Evolutionary conservation across 345 rosid species (phyloP), one percentile per base, ranked within the genome.

Genomic region (Lepidium didymum): DNA sequence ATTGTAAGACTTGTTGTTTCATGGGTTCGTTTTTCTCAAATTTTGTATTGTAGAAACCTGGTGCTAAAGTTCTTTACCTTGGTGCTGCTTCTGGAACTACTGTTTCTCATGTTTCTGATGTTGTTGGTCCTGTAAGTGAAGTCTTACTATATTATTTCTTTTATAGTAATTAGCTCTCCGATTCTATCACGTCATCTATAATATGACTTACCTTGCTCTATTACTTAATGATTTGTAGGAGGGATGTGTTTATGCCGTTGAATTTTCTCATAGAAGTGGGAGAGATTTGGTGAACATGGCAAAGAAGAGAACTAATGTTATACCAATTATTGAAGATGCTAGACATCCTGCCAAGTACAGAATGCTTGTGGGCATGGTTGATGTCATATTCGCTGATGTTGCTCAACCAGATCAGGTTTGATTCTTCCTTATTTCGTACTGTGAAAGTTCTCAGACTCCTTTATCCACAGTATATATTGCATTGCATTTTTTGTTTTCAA

Each of bases 381-480:
- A 95, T 86, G 97, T 95, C 4, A 86, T 95, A 42, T 95, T 95
- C 77, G 86, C 99, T 31, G 99, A 95, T 80, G 99, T 95, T 84
- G 98, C 99, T 57, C 99, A 95, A 67, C 99, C 99, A 0, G 99
- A 95, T 81, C 96, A 95, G 98, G 99, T 95, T 67, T 83, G 80
- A 55, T 36, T 34, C 38, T 68, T n/a, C 7, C 19, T 10, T 25
- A 40, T 43, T 1, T 68, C 15, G 18, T 46, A 12, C 18, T 9
- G 1, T 36, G 36, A 46, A 4, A 16, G 13, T 51, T 25, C 1
- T 1, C 12, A 18, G 19, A 7, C 12, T 2, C n/a, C 1, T 12
- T 41, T 41, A 15, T 40, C 10, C 14, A 10, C 23, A 2, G 13
- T 21, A 18, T 50, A 16, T 3, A 49, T 9, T 29, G 25, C 54